These are phyloP conservation scores for Phytophthora idaei DNA, from an alignment of 352 stramenopile species.

Conservation along the genomic window DNA sequence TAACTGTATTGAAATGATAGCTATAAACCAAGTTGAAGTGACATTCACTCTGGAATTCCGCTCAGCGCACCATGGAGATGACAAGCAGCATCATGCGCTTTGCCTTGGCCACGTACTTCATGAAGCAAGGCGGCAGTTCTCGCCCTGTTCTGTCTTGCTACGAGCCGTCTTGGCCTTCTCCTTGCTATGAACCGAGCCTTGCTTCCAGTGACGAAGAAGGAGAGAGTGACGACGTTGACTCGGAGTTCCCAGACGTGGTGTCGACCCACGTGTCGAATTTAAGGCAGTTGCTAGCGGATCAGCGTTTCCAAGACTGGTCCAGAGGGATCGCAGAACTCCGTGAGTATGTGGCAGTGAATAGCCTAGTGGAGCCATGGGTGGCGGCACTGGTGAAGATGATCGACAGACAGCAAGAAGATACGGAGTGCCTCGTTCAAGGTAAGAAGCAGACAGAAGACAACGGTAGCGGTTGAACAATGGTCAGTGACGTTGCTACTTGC, in stretches of 20 bases:
- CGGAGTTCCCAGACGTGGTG: conserved; percentile 13
- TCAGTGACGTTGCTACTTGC: conserved; percentile 1
- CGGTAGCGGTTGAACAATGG: neutral
- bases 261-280: conserved; percentile 28
- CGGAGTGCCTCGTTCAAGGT: conserved; percentile 32
- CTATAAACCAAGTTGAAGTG: conserved; percentile 30
- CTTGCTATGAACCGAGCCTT: conserved; percentile 9
- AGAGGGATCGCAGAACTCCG: conserved; percentile 24
- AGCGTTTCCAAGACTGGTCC: conserved; percentile 25
- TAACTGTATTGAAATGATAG: neutral
- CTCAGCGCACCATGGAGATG: conserved; percentile 35
- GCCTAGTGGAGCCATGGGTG: conserved; percentile 15
- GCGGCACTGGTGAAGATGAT: conserved; percentile 26
- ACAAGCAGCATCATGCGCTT: conserved; percentile 42
- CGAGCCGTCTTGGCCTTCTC: conserved; percentile 3
- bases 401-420: conserved; percentile 16
- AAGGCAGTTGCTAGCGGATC: conserved; percentile 23
- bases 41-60: conserved; percentile 28
- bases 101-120: conserved; percentile 45
- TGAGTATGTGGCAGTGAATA: conserved; percentile 19
- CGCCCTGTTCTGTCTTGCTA: neutral
- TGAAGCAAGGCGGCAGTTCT: conserved; percentile 28
- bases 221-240: neutral
- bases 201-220: conserved; percentile 13
- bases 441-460: neutral